Percentiles rank a stretch among this genome's conserved stretches.
These are phyloP conservation scores for Amanita rubescens DNA, from an alignment of 768 basidiomycete genomes.

Conservation along the genomic window DNA sequence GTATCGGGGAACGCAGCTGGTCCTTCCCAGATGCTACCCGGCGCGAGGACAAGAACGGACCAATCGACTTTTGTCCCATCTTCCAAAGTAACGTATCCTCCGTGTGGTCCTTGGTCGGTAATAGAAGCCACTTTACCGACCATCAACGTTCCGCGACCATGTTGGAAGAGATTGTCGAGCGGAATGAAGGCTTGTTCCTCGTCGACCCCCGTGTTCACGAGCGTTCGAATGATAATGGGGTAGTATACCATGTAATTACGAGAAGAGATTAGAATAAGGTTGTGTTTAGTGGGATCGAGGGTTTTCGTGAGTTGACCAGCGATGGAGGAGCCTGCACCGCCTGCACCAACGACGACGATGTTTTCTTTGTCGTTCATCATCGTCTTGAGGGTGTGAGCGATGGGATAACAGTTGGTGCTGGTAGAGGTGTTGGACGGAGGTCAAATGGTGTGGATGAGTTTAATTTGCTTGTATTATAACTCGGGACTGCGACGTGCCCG, in stretches of 20 bases:
- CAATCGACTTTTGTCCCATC: conserved; percentile 44
- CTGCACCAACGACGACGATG: conserved; percentile 52
- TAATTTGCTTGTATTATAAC: neutral
- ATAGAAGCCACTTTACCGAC: conserved; percentile 30
- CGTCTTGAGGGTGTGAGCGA: neutral
- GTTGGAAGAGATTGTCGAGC: conserved; percentile 40
- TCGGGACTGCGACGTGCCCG: neutral
- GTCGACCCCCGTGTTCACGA: conserved; percentile 37
- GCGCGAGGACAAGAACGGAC: conserved; percentile 49
- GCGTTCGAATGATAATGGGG: conserved; percentile 45
- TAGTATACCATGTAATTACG: conserved; percentile 44
- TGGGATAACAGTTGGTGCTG: neutral
- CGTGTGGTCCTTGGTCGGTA: conserved; percentile 25
- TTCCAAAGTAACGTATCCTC: conserved; percentile 39
- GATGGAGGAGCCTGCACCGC: conserved; percentile 39
- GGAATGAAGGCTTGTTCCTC: conserved; percentile 43
- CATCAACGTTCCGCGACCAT: conserved; percentile 40
- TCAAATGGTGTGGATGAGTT: neutral
- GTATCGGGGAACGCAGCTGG: conserved; percentile 37
- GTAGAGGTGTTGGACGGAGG: too few relatives aligned
- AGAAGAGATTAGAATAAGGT: conserved; percentile 47
- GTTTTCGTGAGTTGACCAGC: conserved; percentile 41
- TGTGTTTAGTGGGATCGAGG: conserved; percentile 40
- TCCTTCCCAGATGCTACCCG: conserved; percentile 50
- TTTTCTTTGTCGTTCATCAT: conserved; percentile 9